A percentile compares a stretch with the other conserved stretches of the same genome.
These are phyloP conservation scores for Geranium brycei DNA, from an alignment of 345 rosid genomes.

Conservation along the genomic window DNA sequence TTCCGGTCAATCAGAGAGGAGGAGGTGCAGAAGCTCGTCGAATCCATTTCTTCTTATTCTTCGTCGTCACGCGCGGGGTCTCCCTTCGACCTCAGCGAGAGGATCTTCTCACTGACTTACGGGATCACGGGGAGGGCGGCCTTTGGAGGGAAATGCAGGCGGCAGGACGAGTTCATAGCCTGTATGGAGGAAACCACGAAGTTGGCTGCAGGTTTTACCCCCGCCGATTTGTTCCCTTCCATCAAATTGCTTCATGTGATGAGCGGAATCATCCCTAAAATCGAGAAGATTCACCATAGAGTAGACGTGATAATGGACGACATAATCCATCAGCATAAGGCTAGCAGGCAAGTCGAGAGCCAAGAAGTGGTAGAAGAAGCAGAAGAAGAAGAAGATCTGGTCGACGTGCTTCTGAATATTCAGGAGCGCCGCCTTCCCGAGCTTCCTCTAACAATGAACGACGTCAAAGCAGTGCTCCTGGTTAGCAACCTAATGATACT, in stretches of 20 bases:
- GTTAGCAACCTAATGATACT: conserved; percentile 3
- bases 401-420: conserved; percentile 24
- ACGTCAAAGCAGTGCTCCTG: conserved; percentile 25
- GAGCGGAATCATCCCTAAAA: conserved; percentile 7
- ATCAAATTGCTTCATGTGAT: conserved; percentile 9
- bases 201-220: not conserved
- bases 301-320: conserved; percentile 14
- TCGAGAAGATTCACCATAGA: conserved; percentile 11
- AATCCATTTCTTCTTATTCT: not conserved
- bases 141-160: conserved; percentile 2
- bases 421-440: conserved; percentile 13
- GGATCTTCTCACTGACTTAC: not conserved
- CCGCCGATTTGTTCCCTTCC: conserved; percentile 21
- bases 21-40: not conserved
- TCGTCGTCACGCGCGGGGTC: not conserved
- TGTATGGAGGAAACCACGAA: not conserved
- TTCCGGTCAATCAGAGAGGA: conserved; percentile 4
- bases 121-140: not conserved
- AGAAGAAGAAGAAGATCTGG: conserved; percentile 12
- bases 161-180: not conserved
- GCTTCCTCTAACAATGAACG: conserved; percentile 7
- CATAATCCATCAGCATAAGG: conserved; percentile 20
- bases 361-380: not conserved
- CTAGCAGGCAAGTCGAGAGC: not conserved
- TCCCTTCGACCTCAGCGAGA: not conserved